phyloP scores from a whole-genome alignment of 805 yeast species.

The Candida palmyrensis region DNA sequence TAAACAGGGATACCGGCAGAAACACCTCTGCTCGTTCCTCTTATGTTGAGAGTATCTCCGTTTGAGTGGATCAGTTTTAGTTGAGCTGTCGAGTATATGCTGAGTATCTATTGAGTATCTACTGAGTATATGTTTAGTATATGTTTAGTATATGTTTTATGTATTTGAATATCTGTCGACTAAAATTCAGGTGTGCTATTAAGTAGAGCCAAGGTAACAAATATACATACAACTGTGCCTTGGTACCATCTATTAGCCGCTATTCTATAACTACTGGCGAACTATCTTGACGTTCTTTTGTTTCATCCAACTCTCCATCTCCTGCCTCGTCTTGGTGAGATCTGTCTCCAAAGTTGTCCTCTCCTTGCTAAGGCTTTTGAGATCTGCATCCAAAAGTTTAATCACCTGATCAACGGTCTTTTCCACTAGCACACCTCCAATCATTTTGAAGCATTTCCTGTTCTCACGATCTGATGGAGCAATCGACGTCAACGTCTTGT shows the following conservation, averaged over 20 bases:
- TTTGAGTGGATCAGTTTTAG: too few species aligned
- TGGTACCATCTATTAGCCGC: neutral
- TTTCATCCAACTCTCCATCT: conserved; percentile 37
- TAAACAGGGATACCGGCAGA: conserved; percentile 52
- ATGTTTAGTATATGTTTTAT: neutral
- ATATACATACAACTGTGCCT: neutral
- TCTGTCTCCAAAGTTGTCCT: conserved; percentile 21
- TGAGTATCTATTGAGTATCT: too few species aligned
- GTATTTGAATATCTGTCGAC: too few species aligned
- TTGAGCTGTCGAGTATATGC: too few species aligned
- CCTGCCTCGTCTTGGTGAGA: conserved; percentile 21
- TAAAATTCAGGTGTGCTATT: too few species aligned
- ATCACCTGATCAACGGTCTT: conserved; percentile 74
- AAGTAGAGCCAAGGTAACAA: neutral
- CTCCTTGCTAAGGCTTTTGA: conserved; percentile 17
- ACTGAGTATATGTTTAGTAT: neutral
- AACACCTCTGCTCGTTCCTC: conserved; percentile 28
- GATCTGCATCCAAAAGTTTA: conserved; percentile 18
- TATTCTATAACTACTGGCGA: conserved; percentile 13
- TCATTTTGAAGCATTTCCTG: conserved; percentile 86
- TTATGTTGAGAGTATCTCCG: conserved; percentile 29
- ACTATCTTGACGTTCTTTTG: conserved; percentile 38
- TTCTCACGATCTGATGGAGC: conserved; percentile 32
- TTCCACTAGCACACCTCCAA: conserved; percentile 88
- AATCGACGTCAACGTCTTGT: conserved; percentile 32